Conservation (phyloP, 495 filamentous ascomycete genomes). For the Sphaerosporella brunnea region DNA sequence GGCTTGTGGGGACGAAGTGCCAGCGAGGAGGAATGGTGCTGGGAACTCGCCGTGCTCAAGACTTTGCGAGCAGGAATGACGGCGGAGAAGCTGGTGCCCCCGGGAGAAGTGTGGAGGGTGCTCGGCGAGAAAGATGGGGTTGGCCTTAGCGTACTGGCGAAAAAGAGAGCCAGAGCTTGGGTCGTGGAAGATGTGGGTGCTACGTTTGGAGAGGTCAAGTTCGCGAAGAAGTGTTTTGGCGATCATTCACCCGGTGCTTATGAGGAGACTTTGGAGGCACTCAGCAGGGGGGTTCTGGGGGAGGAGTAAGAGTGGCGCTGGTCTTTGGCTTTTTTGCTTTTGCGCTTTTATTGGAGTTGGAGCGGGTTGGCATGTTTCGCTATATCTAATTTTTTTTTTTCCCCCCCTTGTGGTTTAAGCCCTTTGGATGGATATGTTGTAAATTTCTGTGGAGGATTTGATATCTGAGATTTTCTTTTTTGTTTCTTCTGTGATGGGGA, state of each 20-base stretch:
- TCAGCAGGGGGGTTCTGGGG: background rate
- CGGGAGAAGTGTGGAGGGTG: slow-evolving; percentile 58
- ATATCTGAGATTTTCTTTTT: no score
- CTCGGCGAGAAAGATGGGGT: slow-evolving; percentile 45
- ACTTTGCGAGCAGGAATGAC: slow-evolving; percentile 50
- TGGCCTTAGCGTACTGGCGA: no score
- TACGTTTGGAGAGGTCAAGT: slow-evolving; percentile 50
- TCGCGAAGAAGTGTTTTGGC: slow-evolving; percentile 53
- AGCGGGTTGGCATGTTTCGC: no score
- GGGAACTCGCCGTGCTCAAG: slow-evolving; percentile 53
- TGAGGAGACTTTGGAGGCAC: background rate
- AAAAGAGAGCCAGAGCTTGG: slow-evolving; percentile 30
- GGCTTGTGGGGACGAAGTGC: slow-evolving; percentile 7
- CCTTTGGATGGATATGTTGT: no score
- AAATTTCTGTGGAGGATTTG: no score
- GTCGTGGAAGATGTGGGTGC: slow-evolving; percentile 49
- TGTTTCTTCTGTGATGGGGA: no score
- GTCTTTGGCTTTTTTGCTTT: no score
- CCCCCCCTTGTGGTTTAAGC: no score
- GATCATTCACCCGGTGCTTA: background rate
- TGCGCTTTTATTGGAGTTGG: no score
- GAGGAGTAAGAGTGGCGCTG: no score
- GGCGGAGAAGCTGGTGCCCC: slow-evolving; percentile 51
- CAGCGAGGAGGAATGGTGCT: slow-evolving; percentile 35
- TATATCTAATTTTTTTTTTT: no score